Percentiles rank a stretch among this genome's conserved stretches.
Evolutionary conservation across 441 rosid genomes (phyloP).

Genomic region (Gossypium trilobum): DNA sequence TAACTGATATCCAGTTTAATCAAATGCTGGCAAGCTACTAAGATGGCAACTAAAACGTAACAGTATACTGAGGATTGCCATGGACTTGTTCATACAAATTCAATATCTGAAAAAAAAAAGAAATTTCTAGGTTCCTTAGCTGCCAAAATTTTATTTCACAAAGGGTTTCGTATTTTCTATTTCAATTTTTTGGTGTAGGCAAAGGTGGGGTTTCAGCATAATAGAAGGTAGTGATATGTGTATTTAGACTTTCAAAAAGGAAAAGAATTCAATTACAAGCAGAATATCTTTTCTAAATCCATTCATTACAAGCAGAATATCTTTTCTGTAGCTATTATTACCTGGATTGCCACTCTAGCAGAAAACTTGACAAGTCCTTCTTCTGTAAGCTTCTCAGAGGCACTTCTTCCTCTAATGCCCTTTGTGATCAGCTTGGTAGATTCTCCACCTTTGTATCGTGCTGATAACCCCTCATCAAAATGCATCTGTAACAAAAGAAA

Average conservation of each 20-base stretch:
- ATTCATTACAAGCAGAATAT: slow-evolving; percentile 3
- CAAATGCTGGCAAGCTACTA: neutral
- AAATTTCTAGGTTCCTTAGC: neutral
- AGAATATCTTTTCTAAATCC: neutral
- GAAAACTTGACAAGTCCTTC: slow-evolving; percentile 58
- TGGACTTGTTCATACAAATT: neutral
- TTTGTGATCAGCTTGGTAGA: slow-evolving; percentile 63
- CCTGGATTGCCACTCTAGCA: slow-evolving; percentile 83
- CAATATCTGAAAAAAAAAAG: neutral
- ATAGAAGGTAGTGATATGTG: neutral
- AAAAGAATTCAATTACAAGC: neutral
- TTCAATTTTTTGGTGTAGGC: neutral
- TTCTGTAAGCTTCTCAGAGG: slow-evolving; percentile 72
- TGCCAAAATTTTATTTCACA: neutral
- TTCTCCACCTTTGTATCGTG: slow-evolving; percentile 73
- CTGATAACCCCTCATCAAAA: slow-evolving; percentile 90
- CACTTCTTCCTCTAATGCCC: slow-evolving; percentile 75
- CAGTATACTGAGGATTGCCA: neutral
- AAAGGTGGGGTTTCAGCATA: neutral
- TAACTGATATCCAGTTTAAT: neutral
- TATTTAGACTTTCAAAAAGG: neutral
- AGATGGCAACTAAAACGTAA: neutral
- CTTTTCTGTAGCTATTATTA: slow-evolving; percentile 20
- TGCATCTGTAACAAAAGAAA: slow-evolving; percentile 54
- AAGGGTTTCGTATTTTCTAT: neutral